Evolutionary conservation across 345 rosid genomes (phyloP).

Genomic region (Angophora floribunda): DNA sequence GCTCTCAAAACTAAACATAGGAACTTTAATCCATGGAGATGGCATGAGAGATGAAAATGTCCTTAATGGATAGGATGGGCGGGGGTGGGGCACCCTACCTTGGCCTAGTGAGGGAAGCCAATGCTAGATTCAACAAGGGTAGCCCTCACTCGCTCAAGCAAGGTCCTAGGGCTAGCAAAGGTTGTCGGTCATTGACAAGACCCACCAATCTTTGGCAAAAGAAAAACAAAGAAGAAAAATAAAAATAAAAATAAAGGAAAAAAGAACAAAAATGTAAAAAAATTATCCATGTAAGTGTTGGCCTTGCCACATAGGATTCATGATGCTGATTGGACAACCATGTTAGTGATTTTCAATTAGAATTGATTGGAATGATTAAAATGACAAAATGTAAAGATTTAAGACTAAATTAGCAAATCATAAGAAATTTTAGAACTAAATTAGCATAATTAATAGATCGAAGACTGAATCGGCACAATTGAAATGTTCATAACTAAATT

Average conservation of each 20-base stretch:
- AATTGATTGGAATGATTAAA: too few species aligned
- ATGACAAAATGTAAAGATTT: neutral
- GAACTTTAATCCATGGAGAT: too few species aligned
- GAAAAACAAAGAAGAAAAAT: neutral
- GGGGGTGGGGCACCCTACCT: neutral
- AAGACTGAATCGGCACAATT: rapidly evolving
- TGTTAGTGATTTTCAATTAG: neutral
- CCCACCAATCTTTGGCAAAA: neutral
- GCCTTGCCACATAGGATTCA: neutral
- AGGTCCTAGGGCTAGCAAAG: rapidly evolving
- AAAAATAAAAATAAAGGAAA: rapidly evolving
- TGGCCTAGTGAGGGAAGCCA: neutral
- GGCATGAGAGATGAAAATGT: too few species aligned
- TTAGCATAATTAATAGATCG: too few species aligned
- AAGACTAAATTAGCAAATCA: too few species aligned
- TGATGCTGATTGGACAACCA: too few species aligned
- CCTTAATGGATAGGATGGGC: neutral
- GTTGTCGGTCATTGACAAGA: neutral
- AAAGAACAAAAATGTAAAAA: neutral
- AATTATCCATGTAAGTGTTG: neutral
- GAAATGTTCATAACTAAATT: neutral
- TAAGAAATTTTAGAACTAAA: too few species aligned
- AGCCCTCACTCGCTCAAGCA: too few species aligned
- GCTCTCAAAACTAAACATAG: too few species aligned
- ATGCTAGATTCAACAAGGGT: rapidly evolving